Percentiles rank a stretch among this genome's conserved stretches.
Conservation (phyloP, 306 rosid species). For the Cyamopsis tetragonoloba region DNA sequence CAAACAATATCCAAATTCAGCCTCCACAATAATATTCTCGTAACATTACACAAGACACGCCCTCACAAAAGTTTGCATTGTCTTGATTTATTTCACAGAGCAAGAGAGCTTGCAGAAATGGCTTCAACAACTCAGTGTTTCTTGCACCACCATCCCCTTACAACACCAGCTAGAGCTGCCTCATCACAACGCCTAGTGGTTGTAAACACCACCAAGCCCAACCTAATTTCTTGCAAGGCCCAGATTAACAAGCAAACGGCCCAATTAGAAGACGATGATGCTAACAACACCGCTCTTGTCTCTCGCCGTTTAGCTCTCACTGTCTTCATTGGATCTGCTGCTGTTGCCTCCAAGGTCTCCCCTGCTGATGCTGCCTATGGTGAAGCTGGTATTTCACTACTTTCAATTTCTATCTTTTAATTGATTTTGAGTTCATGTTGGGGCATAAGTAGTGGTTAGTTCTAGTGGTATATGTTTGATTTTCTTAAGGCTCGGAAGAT, state of each 20-base stretch:
- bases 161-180: slow-evolving; percentile 46
- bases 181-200: slow-evolving; percentile 52
- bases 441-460: no score
- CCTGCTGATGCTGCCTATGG: slow-evolving; percentile 99
- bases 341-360: slow-evolving; percentile 75
- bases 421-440: no score
- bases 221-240: slow-evolving; percentile 63
- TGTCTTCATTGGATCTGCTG: slow-evolving; percentile 84
- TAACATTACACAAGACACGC: slow-evolving; percentile 31
- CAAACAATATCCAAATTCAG: slow-evolving; percentile 39
- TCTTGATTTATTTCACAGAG: background rate
- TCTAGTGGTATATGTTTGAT: no score
- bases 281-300: slow-evolving; percentile 22
- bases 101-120: slow-evolving; percentile 34
- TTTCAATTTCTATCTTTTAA: background rate
- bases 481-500: no score
- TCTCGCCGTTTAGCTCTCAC: slow-evolving; percentile 92
- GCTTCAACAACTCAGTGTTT: slow-evolving; percentile 81
- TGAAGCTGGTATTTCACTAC: slow-evolving; percentile 65
- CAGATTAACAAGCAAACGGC: slow-evolving; percentile 64
- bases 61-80: background rate
- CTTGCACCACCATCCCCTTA: slow-evolving; percentile 72
- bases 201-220: slow-evolving; percentile 42
- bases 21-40: slow-evolving; percentile 34
- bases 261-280: slow-evolving; percentile 47